A percentile compares a stretch with the other conserved stretches of the same genome.
Conservation (phyloP, 345 rosid species). For the Eucalyptus leucophloia region DNA sequence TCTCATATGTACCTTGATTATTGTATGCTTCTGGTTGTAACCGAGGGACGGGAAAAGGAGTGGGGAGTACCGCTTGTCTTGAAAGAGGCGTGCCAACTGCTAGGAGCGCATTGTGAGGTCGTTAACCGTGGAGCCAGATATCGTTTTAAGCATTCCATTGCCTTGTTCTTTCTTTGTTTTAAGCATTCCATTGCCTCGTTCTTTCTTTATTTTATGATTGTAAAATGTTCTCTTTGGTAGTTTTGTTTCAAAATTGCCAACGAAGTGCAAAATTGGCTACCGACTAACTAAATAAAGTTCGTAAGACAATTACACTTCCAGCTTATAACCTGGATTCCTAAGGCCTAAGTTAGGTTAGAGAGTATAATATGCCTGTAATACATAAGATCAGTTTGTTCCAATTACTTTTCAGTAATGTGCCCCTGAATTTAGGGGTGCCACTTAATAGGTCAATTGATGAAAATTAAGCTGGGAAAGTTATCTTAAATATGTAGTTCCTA, state of each 20-base stretch:
- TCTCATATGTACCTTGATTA: background rate
- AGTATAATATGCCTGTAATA: background rate
- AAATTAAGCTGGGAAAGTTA: background rate
- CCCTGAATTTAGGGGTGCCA: background rate
- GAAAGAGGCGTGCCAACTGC: background rate
- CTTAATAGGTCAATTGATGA: background rate
- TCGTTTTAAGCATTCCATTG: background rate
- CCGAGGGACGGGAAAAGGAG: background rate
- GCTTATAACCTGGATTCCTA: background rate
- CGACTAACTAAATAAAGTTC: background rate
- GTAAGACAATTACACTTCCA: background rate
- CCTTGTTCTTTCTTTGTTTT: background rate
- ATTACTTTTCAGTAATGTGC: background rate
- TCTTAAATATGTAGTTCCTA: background rate
- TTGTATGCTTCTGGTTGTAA: background rate
- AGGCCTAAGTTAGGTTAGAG: background rate
- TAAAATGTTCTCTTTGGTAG: background rate
- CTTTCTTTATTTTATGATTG: background rate
- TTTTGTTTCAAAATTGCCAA: background rate
- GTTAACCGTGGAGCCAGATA: background rate
- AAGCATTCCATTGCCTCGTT: background rate
- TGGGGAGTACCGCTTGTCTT: background rate
- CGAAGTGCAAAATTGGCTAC: background rate
- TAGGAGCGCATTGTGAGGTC: background rate
- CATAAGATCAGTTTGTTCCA: background rate